Conservation (phyloP, 2,329 filamentous ascomycete species). For the Sphaerulina vaccinii region DNA sequence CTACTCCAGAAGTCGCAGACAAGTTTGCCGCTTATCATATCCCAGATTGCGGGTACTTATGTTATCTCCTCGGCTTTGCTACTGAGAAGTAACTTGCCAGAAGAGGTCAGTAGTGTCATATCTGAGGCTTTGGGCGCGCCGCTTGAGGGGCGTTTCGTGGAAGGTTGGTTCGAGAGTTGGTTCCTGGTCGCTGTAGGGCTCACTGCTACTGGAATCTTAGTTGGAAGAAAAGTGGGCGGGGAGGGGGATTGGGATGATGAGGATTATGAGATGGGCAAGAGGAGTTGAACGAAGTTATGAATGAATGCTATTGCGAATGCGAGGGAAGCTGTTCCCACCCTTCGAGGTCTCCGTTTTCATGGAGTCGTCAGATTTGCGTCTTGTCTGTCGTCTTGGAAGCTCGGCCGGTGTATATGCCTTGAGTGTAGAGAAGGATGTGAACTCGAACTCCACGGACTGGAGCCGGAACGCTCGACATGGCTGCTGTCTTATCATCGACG, state of each 20-base stretch:
- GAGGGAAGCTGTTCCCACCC: too few species aligned
- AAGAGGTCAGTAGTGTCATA: slow-evolving; percentile 73
- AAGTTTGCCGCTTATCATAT: slow-evolving; percentile 75
- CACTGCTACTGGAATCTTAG: slow-evolving; percentile 70
- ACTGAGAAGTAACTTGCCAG: slow-evolving; percentile 73
- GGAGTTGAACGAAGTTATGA: slow-evolving; percentile 46
- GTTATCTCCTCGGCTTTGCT: slow-evolving; percentile 78
- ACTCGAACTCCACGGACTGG: too few species aligned
- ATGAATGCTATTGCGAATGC: neutral
- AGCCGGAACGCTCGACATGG: too few species aligned
- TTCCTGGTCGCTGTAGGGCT: slow-evolving; percentile 67
- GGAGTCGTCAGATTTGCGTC: too few species aligned
- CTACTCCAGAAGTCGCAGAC: slow-evolving; percentile 72
- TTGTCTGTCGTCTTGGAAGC: too few species aligned
- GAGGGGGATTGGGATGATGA: slow-evolving; percentile 42
- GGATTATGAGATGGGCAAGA: slow-evolving; percentile 67
- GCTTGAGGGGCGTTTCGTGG: slow-evolving; percentile 68
- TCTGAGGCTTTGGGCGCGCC: slow-evolving; percentile 75
- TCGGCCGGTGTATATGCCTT: too few species aligned
- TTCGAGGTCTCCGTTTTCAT: too few species aligned
- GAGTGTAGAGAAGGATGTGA: too few species aligned
- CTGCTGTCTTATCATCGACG: too few species aligned
- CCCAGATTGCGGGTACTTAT: slow-evolving; percentile 79
- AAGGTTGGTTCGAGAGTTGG: slow-evolving; percentile 86
- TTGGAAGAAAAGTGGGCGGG: slow-evolving; percentile 62